Conservation (phyloP, 257 asterid genomes). For the Capsicum pubescens region DNA sequence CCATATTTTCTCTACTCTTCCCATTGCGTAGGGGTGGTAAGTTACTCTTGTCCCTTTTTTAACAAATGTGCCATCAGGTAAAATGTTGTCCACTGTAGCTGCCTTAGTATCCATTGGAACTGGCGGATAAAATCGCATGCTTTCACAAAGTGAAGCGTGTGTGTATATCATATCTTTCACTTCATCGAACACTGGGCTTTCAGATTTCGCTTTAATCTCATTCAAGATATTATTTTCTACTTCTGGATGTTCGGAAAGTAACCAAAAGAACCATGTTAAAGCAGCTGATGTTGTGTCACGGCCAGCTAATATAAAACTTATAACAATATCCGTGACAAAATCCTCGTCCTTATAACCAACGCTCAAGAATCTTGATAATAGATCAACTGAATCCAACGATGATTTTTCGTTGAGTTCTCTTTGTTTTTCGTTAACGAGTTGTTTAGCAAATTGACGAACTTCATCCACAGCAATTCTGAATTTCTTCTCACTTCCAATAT, state of each 20-base stretch:
- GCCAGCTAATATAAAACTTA: constrained; percentile 17
- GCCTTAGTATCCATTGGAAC: background rate
- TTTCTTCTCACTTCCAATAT: background rate
- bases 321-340: background rate
- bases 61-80: background rate
- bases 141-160: constrained; percentile 5
- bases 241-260: background rate
- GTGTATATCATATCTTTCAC: background rate
- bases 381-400: background rate
- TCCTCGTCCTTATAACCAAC: background rate
- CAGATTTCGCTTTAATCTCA: background rate
- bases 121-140: constrained; percentile 12
- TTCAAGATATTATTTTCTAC: background rate
- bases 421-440: background rate
- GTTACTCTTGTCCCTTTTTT: background rate
- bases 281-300: constrained; percentile 16
- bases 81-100: constrained; percentile 1
- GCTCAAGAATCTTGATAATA: constrained; percentile 3
- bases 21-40: constrained; percentile 17
- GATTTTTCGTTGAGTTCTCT: background rate
- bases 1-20: background rate
- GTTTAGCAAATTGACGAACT: constrained; percentile 17
- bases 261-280: background rate
- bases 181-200: background rate
- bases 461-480: background rate